Base-by-base conservation (phyloP, 140 eudicot genomes). In the Cichorium intybus region DNA sequence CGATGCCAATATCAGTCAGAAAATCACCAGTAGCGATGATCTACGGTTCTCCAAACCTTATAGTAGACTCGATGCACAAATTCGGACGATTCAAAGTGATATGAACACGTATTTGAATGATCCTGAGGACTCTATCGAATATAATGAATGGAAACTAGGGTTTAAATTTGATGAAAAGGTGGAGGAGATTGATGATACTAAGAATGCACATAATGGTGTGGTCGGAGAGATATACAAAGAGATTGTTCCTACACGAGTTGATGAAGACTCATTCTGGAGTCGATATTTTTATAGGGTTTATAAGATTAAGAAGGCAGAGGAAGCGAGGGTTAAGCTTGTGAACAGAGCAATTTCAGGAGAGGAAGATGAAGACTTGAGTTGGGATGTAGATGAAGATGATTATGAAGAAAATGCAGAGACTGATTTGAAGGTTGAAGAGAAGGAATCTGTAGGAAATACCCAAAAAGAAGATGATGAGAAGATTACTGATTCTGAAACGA, bases 351-450 rank as follows among this genome's bases (percentile, higher is more conserved):
- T 85, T 27, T 29, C 80, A 0, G 95, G 84, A 6, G 90, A 88
- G 62, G 96, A 81, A 18, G 95, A 89, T 47, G 97, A 90, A 47
- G 97, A 87, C 23, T 71, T 90, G 79, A 80, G 88, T 59, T 90
- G 97, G 97, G 97, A 90, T 80, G 94, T 84, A 3, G 96, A 88
- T 37, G 95, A 85, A 15, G 88, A 89, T 15, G 95, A 82, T 21
- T 80, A 83, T 22, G 84, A 80, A 35, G 85, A 80, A 10, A 75
- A 68, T 24, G 56, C 48, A 14, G 82, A 53, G 62, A 12, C 61
- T n/a, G 70, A 52, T 18, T 70, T 71, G 61, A 73, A 56, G 41
- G 45, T 60, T 24, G 73, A 69, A 52, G 84, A 60, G 64, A 72
- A 77, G 57, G 62, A 65, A 23, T 7, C 62, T 51, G 29, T 21